Evolutionary conservation across 225 moss, liverwort and hornwort genomes (phyloP), one percentile per base, ranked within the genome.

Genomic region (Asterella californica): DNA sequence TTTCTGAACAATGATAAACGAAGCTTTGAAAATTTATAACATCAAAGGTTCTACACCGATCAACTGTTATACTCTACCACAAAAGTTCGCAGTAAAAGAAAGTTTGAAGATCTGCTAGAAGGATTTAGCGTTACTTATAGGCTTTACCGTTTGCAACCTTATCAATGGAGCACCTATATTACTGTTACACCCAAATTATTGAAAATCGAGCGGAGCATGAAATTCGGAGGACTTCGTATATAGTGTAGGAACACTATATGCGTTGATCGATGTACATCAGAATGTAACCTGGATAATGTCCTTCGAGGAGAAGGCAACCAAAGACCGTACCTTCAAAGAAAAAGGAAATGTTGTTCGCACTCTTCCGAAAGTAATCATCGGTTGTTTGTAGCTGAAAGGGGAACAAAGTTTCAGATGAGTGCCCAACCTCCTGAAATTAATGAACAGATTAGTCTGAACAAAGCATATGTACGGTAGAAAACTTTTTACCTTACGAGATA

Each of bases 311-410:
- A 38, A 42, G 42, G 72, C 25, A 70, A 8, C 21, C 29, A 36
- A 10, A 18, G 2, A 80, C 75, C 30, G n/a, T 80, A 95, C 99
- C 99, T 87, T 99, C 99, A 82, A 99, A 99, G 84, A 99, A 99
- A 33, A 95, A 99, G 57, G 95, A 99, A 45, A 99, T 74, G 33
- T 95, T 91, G 82, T 77, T 92, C 52, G 95, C 92, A 86, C 99
- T 99, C 6, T 92, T 68, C 47, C 88, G 81, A 76, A 99, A 99
- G 76, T 95, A 95, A 32, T 81, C 54, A 66, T 90, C 88, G 9
- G 81, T 90, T 70, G 70, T 73, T 1, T 84, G 10, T 2, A 62
- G 21, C 76, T 76, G 60, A 6, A 76, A 77, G 61, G 55, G 55
- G 72, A 74, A 10, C 46, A 27, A 75, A 55, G 8, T 54, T 24